A percentile compares a stretch with the other conserved stretches of the same genome.
Evolutionary conservation across 345 rosid genomes (phyloP).

Genomic region (Gossypium herbaceum): DNA sequence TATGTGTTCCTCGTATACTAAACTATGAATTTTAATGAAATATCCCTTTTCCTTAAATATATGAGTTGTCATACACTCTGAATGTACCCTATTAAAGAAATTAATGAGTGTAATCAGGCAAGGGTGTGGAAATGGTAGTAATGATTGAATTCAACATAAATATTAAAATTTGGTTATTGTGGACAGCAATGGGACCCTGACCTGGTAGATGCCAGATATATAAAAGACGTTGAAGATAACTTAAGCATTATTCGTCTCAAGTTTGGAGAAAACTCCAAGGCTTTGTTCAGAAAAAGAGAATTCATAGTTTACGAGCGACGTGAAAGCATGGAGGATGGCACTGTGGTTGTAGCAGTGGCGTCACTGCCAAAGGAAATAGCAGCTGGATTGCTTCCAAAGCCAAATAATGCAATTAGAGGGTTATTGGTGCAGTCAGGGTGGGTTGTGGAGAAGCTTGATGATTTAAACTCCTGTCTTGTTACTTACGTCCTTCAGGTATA

Average conservation of each 20-base stretch:
- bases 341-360: conserved; percentile 31
- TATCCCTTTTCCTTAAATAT: too few relatives aligned
- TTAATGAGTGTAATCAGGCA: too few relatives aligned
- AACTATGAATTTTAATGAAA: too few relatives aligned
- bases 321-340: conserved; percentile 86
- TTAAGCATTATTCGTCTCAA: conserved; percentile 60
- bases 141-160: too few relatives aligned
- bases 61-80: too few relatives aligned
- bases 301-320: conserved; percentile 73
- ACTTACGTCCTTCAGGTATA: conserved; percentile 75
- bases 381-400: conserved; percentile 36
- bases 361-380: conserved; percentile 10
- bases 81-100: too few relatives aligned
- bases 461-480: conserved; percentile 53
- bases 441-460: conserved; percentile 82
- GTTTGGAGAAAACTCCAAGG: conserved; percentile 68
- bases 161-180: too few relatives aligned
- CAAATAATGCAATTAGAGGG: conserved; percentile 57
- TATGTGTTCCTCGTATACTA: too few relatives aligned
- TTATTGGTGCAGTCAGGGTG: conserved; percentile 74
- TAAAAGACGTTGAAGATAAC: conserved; percentile 66
- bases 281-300: conserved; percentile 69
- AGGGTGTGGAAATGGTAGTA: too few relatives aligned
- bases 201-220: conserved; percentile 62
- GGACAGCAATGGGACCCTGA: conserved; percentile 82